phyloP scores from a whole-genome alignment of 345 rosid species.

The Clausena lansium region DNA sequence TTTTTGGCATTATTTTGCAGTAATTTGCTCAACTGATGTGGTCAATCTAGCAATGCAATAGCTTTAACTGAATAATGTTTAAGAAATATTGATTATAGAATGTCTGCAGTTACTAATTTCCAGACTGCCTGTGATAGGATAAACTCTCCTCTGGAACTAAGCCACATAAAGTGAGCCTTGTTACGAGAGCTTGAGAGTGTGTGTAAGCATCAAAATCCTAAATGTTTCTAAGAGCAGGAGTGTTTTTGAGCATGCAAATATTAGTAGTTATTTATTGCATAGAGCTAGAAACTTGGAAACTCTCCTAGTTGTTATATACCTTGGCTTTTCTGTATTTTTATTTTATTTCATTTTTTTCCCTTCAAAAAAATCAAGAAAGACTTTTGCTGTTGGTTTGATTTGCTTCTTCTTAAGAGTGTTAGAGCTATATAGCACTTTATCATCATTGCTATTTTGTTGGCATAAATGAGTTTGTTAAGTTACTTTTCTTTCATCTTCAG shows the following conservation, averaged over 20 bases:
- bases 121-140: neutral
- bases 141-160: neutral
- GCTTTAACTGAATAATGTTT: neutral
- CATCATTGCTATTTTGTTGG: neutral
- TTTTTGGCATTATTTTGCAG: neutral
- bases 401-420: neutral
- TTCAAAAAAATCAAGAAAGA: neutral
- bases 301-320: no score
- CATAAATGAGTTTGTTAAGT: constrained; percentile 10
- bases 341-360: neutral
- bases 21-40: neutral
- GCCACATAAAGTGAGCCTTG: neutral
- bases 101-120: neutral
- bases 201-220: neutral
- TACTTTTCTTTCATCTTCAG: constrained; percentile 31
- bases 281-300: neutral
- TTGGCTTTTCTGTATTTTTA: neutral
- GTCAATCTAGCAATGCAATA: neutral
- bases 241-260: neutral
- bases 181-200: neutral
- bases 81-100: neutral
- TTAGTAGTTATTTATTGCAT: neutral
- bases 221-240: neutral
- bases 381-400: neutral
- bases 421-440: no score